Evolutionary conservation across 345 rosid genomes (phyloP), one percentile per base, ranked within the genome.

Genomic region (Syzygium grande): DNA sequence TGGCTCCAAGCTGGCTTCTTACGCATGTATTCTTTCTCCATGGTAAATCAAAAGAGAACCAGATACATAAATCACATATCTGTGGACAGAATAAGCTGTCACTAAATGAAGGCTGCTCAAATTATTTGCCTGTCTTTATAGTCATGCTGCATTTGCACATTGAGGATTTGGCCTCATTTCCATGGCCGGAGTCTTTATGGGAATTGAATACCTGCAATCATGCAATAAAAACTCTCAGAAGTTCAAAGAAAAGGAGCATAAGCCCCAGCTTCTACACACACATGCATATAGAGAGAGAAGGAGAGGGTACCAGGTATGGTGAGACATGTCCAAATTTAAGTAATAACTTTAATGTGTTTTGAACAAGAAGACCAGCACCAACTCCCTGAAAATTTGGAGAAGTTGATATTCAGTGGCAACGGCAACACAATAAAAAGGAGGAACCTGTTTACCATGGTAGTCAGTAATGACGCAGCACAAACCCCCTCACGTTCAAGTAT

Each of bases 111-210:
- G 89, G 23, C 61, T 9, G 9, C 51, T 85, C 55, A n/a, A 52
- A 63, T 88, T 17, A 86, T 85, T 89, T 93, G 94, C 99, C 98
- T 98, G 99, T 34, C 98, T 94, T 91, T 96, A 95, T 87, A 98
- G 90, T 91, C 99, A 96, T 86, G 95, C 96, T 79, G 90, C 93
- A 92, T 98, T 98, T 51, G 97, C 92, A 93, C 99, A 98, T 87
- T 95, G 99, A 51, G 99, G 98, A 90, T 96, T 96, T 86, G 99
- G 99, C 93, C 93, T 96, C 99, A 95, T 95, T 91, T 94, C 94
- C 99, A 98, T 95, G 86, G 99, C 94, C 88, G 99, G 99, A 98
- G 91, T 96, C 99, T 90, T 96, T 98, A 29, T 96, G 98, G 86
- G 99, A 96, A 91, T 94, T 98, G 89, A 96, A 98, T 63, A 98